phyloP scores from a whole-genome alignment of 2,329 filamentous ascomycete species.

The Chaetomium sp. region DNA sequence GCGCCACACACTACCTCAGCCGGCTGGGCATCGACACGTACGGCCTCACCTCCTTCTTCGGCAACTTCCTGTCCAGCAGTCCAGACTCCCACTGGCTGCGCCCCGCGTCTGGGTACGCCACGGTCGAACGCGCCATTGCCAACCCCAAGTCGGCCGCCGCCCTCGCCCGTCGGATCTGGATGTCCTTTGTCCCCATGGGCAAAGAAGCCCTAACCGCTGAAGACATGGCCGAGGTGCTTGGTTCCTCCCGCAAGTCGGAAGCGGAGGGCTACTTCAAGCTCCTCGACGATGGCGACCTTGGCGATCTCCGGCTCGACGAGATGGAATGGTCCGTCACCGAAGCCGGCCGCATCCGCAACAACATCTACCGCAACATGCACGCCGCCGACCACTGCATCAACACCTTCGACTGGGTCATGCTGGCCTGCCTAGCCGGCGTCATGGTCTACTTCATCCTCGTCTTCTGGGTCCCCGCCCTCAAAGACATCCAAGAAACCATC shows the following conservation, averaged over 20 bases:
- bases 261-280: slow-evolving; percentile 20
- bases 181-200: slow-evolving; percentile 24
- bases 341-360: slow-evolving; percentile 23
- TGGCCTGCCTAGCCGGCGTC: slow-evolving; percentile 20
- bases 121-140: slow-evolving; percentile 25
- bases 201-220: slow-evolving; percentile 18
- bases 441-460: slow-evolving; percentile 28
- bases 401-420: slow-evolving; percentile 27
- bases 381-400: slow-evolving; percentile 28
- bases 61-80: slow-evolving; percentile 24
- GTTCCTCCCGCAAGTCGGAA: slow-evolving; percentile 23
- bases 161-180: slow-evolving; percentile 27
- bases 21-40: slow-evolving; percentile 22
- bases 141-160: slow-evolving; percentile 25
- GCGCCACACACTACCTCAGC: slow-evolving; percentile 23
- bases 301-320: slow-evolving; percentile 27
- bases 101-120: slow-evolving; percentile 23
- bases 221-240: slow-evolving; percentile 26
- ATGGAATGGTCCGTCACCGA: slow-evolving; percentile 26
- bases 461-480: slow-evolving; percentile 24
- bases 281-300: slow-evolving; percentile 22
- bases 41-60: slow-evolving; percentile 23
- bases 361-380: slow-evolving; percentile 26
- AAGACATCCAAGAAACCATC: slow-evolving; percentile 25
- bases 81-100: slow-evolving; percentile 24